phyloP scores from a whole-genome alignment of 768 basidiomycete genomes.

The Trametes sanguinea region DNA sequence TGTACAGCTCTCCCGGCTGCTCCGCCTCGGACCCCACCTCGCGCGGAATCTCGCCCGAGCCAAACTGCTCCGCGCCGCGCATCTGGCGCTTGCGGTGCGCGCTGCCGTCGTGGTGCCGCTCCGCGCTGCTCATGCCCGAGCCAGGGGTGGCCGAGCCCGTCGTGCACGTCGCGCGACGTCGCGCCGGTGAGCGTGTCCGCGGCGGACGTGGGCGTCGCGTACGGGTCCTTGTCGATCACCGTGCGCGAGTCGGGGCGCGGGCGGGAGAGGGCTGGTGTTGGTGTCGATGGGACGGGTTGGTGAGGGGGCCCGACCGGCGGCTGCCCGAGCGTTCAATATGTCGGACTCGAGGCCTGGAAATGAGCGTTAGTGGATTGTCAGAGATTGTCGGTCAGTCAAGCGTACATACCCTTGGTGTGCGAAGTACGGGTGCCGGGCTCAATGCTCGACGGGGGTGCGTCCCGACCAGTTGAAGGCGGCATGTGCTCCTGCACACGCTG shows the following conservation, averaged over 20 bases:
- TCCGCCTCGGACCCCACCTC: constrained; percentile 12
- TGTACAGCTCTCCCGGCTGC: constrained; percentile 9
- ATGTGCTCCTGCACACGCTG: constrained; percentile 27
- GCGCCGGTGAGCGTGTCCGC: constrained; percentile 35
- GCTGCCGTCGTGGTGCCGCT: constrained; percentile 39
- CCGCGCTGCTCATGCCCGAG: constrained; percentile 38
- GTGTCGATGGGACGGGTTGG: constrained; percentile 6
- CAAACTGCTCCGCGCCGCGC: constrained; percentile 29
- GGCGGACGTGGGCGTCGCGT: constrained; percentile 27
- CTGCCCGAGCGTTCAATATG: constrained; percentile 8
- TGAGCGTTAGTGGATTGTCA: neutral
- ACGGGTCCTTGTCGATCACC: constrained; percentile 37
- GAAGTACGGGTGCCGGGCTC: constrained; percentile 8
- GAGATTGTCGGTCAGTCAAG: neutral
- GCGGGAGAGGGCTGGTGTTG: constrained; percentile 21
- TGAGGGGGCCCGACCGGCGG: constrained; percentile 11
- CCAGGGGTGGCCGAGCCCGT: constrained; percentile 34
- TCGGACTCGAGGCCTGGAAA: constrained; percentile 14
- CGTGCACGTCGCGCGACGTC: constrained; percentile 37
- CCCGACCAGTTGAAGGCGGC: constrained; percentile 29
- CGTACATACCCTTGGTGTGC: constrained; percentile 4
- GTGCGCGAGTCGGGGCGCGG: constrained; percentile 31
- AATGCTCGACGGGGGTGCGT: constrained; percentile 22
- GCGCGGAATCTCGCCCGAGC: constrained; percentile 24
- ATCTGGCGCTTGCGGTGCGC: constrained; percentile 32